Evolutionary conservation across 192 early-diverging fungal genomes (phyloP).

Genomic region (Phlyctochytrium planicorne): DNA sequence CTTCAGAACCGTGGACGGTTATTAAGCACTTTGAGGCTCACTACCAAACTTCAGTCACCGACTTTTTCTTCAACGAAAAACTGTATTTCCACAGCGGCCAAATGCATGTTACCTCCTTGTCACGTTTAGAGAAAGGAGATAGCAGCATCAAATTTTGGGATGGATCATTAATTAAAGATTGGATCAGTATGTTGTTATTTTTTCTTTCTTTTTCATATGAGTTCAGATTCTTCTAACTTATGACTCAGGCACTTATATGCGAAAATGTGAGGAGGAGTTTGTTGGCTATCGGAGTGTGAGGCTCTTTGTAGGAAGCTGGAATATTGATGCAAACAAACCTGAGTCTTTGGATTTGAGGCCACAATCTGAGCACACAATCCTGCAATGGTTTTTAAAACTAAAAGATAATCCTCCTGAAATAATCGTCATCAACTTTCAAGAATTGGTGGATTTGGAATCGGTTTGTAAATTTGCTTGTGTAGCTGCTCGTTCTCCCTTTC

Average conservation of each 20-base stretch:
- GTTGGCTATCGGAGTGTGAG: conserved; percentile 63
- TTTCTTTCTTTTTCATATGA: conserved; percentile 5
- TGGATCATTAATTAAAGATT: conserved; percentile 68
- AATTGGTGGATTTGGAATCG: conserved; percentile 78
- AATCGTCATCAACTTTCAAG: conserved; percentile 81
- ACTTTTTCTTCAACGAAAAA: conserved; percentile 59
- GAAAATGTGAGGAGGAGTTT: conserved; percentile 58
- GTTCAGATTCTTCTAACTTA: neutral
- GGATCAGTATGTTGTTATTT: conserved; percentile 49
- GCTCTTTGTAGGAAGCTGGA: conserved; percentile 87
- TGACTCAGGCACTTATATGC: conserved; percentile 57
- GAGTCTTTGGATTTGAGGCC: conserved; percentile 61
- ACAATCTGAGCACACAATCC: neutral
- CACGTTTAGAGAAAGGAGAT: conserved; percentile 36
- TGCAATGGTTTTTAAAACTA: conserved; percentile 28
- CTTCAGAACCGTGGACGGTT: conserved; percentile 26
- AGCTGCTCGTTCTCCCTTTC: too few relatives aligned
- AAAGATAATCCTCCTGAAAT: conserved; percentile 67
- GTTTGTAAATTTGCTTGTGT: too few relatives aligned
- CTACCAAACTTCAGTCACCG: conserved; percentile 44
- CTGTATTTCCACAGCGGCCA: conserved; percentile 44
- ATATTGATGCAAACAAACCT: conserved; percentile 90
- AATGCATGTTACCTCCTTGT: conserved; percentile 58
- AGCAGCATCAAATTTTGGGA: conserved; percentile 76
- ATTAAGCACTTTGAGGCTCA: conserved; percentile 72